These are phyloP conservation scores for slime mould (Dictyostelium discoideum) DNA, from an alignment of 78 protist genomes.

Conservation along the genomic window DNA sequence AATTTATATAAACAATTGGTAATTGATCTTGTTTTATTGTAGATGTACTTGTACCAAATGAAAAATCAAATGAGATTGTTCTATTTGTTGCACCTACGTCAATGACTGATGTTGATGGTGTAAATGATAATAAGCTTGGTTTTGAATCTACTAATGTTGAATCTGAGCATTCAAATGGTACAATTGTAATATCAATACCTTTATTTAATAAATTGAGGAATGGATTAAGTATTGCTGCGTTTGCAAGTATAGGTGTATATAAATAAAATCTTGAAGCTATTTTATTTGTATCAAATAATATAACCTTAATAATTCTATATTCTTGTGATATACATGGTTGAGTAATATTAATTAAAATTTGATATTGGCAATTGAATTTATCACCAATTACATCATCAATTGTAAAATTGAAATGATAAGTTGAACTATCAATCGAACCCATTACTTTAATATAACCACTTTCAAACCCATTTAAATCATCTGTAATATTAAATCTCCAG, in stretches of 20 bases:
- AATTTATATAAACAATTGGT: not conserved
- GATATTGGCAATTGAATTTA: not conserved
- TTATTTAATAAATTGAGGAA: not conserved
- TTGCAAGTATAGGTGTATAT: not conserved
- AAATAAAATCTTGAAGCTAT: not conserved
- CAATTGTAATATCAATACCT: not conserved
- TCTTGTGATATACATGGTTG: not conserved
- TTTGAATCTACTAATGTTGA: not conserved
- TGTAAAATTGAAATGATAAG: not conserved
- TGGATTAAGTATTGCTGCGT: not conserved
- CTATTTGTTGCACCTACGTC: not conserved
- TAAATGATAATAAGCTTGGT: not conserved
- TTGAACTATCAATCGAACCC: not conserved
- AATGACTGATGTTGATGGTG: not conserved
- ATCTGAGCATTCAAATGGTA: not conserved
- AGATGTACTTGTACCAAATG: not conserved
- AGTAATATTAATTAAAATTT: not conserved
- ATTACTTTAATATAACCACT: not conserved
- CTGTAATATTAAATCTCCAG: not conserved
- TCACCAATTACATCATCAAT: not conserved
- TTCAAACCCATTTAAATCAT: not conserved
- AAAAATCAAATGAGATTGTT: not conserved
- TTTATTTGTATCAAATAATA: not conserved
- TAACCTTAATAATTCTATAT: not conserved
- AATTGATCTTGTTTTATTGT: not conserved